These are phyloP conservation scores for Anthoceros angustus DNA, from an alignment of 225 moss, liverwort and hornwort species.

Conservation along the genomic window DNA sequence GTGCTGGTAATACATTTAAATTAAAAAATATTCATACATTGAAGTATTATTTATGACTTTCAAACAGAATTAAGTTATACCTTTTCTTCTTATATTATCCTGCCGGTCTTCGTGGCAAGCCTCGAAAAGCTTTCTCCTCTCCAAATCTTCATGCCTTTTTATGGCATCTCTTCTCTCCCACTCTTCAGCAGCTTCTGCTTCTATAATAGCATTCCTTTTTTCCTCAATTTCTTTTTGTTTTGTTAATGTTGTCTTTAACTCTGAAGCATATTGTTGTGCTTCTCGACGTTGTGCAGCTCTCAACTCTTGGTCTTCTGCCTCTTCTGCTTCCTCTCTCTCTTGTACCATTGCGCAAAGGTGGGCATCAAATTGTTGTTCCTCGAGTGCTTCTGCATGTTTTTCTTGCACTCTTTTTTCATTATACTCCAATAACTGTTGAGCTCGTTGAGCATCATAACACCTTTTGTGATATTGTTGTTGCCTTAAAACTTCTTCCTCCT, in stretches of 20 bases:
- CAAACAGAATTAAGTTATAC: background rate
- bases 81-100: slow-evolving; percentile 29
- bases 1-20: too few species aligned
- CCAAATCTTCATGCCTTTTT: slow-evolving; percentile 81
- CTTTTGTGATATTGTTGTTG: slow-evolving; percentile 31
- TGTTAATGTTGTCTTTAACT: slow-evolving; percentile 53
- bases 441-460: slow-evolving; percentile 50
- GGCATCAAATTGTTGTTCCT: slow-evolving; percentile 56
- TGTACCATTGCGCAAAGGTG: slow-evolving; percentile 53
- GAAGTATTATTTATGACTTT: background rate
- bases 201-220: slow-evolving; percentile 40
- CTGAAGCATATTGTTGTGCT: slow-evolving; percentile 62
- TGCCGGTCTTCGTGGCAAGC: slow-evolving; percentile 81
- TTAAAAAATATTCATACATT: background rate
- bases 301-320: slow-evolving; percentile 51
- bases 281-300: slow-evolving; percentile 71
- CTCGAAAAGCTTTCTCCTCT: slow-evolving; percentile 63
- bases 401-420: slow-evolving; percentile 47
- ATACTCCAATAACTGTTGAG: slow-evolving; percentile 26
- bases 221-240: slow-evolving; percentile 49
- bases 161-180: slow-evolving; percentile 86
- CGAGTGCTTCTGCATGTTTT: slow-evolving; percentile 36
- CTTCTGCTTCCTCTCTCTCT: slow-evolving; percentile 62
- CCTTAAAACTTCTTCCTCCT: slow-evolving; percentile 53
- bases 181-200: slow-evolving; percentile 89